Base-by-base conservation (phyloP, 805 yeast genomes). In the Middelhovenomyces tepae region DNA sequence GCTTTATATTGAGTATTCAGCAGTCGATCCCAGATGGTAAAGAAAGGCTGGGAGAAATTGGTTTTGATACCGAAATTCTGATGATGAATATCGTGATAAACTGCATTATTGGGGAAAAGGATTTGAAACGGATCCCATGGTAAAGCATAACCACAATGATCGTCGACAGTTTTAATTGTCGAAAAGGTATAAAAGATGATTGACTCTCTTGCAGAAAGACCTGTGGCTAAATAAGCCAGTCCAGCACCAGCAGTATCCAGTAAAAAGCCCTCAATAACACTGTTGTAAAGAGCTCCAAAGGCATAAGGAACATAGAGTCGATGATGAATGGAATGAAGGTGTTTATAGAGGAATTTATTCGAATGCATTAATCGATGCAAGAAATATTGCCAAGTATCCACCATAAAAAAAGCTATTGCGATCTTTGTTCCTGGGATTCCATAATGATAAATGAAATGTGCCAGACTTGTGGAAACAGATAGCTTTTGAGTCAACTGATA, bases 11-110 rank as follows among this genome's bases (percentile, higher is more conserved):
- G 75, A 1, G 97, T 85, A 35, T 75, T 71, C 36, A 72, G 68
- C 31, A 77, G 42, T 32, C 61, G 60, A 58, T 91, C 98, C 98
- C 98, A 91, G 52, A 85, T 75, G 1, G 85, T 79, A 61, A 91
- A 91, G 63, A 89, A 91, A 3, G 98, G 98, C 65, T 91, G 98
- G 9, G 93, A 78, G 52, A 78, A 91, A 62, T 91, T 91, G 37
- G 79, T 75, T 64, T 85, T 85, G 60, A 91, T 76, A 23, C 98
- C 98, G 67, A 89, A 91, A 48, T 74, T 75, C 66, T 91, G 98
- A 60, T 91, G 98, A 56, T 91, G 98, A 47, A 91, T 87, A 59
- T 91, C 98, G 53, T 91, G 98, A 57, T 86, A 91, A 20, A 86
- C 80, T 9, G 97, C 81, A 54, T 91, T 86, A 62, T 91, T 91